These are phyloP conservation scores for Clonostachys solani DNA, from an alignment of 2,329 filamentous ascomycete species.

Conservation along the genomic window DNA sequence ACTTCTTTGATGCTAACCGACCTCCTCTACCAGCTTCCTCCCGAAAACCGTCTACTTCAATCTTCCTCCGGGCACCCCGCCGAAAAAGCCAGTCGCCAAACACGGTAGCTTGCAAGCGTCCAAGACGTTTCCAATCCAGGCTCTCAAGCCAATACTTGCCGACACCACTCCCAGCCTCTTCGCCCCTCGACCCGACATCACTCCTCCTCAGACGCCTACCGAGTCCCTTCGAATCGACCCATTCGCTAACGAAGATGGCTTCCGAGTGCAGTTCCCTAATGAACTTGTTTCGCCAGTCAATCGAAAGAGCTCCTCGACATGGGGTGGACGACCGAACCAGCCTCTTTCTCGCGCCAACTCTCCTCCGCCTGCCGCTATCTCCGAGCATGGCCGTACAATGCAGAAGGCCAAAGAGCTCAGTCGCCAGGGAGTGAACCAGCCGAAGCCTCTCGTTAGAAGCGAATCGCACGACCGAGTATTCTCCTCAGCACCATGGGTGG, in stretches of 20 bases:
- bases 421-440: conserved; percentile 54
- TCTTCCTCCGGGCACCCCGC: conserved; percentile 47
- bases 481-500: conserved; percentile 74
- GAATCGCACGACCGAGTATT: conserved; percentile 67
- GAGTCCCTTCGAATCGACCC: conserved; percentile 38
- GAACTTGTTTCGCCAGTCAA: conserved; percentile 64
- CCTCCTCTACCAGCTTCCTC: conserved; percentile 61
- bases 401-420: conserved; percentile 55
- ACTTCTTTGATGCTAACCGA: not conserved
- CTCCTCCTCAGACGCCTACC: conserved; percentile 51
- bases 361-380: conserved; percentile 70
- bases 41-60: conserved; percentile 91
- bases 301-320: conserved; percentile 64
- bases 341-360: conserved; percentile 71
- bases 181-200: conserved; percentile 39
- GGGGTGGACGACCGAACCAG: conserved; percentile 74
- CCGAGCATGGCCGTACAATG: conserved; percentile 58
- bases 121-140: conserved; percentile 17
- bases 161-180: conserved; percentile 48
- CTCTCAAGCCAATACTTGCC: conserved; percentile 7
- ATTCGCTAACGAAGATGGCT: conserved; percentile 54
- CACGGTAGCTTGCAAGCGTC: conserved; percentile 8
- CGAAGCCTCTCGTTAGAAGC: conserved; percentile 45
- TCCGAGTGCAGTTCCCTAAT: conserved; percentile 51
- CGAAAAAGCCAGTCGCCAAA: conserved; percentile 6